These are phyloP conservation scores for Gentiana dahurica DNA, from an alignment of 257 asterid genomes.

Conservation along the genomic window DNA sequence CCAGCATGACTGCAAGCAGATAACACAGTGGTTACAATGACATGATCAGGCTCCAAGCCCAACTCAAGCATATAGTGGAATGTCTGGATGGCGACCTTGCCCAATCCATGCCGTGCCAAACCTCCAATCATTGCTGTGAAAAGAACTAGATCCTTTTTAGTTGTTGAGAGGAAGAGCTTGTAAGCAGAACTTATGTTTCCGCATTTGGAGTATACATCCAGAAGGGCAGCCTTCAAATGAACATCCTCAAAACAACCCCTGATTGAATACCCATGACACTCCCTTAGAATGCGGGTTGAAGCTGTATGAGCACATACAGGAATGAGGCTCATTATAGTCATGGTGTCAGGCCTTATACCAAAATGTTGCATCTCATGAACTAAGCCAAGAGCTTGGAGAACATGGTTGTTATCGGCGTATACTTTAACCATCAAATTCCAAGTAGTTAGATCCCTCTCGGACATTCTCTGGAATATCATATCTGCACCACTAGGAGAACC, in stretches of 20 bases:
- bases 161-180: slow-evolving; percentile 50
- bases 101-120: slow-evolving; percentile 83
- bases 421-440: slow-evolving; percentile 71
- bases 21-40: slow-evolving; percentile 57
- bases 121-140: slow-evolving; percentile 87
- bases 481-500: slow-evolving; percentile 39
- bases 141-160: slow-evolving; percentile 49
- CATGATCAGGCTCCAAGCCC: slow-evolving; percentile 57
- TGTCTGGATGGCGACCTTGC: slow-evolving; percentile 41
- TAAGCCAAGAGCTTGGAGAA: slow-evolving; percentile 40
- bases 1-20: slow-evolving; percentile 89
- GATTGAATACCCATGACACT: slow-evolving; percentile 57
- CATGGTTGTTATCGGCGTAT: slow-evolving; percentile 46
- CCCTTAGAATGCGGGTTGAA: slow-evolving; percentile 53
- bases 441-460: slow-evolving; percentile 50
- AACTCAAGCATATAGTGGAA: slow-evolving; percentile 49
- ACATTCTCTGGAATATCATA: slow-evolving; percentile 39
- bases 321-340: slow-evolving; percentile 54
- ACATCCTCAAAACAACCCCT: slow-evolving; percentile 44
- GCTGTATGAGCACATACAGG: slow-evolving; percentile 64
- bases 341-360: slow-evolving; percentile 51
- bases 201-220: slow-evolving; percentile 68
- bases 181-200: slow-evolving; percentile 50
- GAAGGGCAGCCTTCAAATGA: slow-evolving; percentile 48
- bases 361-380: slow-evolving; percentile 41